Conservation (phyloP, 2,329 filamentous ascomycete genomes). For the Aspergillus quadrilineatus region DNA sequence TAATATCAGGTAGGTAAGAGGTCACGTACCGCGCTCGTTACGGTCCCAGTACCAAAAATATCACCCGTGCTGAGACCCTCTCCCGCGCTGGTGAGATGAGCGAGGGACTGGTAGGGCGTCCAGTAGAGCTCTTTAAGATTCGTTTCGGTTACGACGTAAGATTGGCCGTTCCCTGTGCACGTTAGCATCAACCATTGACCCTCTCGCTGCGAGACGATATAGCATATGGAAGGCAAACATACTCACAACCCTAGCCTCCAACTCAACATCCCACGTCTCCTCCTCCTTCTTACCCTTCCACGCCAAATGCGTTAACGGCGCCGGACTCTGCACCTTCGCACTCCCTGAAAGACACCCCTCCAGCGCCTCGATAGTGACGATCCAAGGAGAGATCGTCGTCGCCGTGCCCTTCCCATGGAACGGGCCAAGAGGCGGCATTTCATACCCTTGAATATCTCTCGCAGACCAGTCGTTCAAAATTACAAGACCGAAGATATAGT, state of each 20-base stretch:
- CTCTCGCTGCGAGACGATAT: not conserved
- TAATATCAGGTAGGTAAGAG: not conserved
- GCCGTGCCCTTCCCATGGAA: slow-evolving; percentile 61
- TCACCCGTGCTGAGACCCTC: slow-evolving; percentile 26
- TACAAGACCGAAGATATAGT: slow-evolving; percentile 63
- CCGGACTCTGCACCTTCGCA: slow-evolving; percentile 4
- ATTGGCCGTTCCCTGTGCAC: slow-evolving; percentile 24
- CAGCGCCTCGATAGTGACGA: slow-evolving; percentile 59
- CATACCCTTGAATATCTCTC: slow-evolving; percentile 59
- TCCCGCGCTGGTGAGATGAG: slow-evolving; percentile 23
- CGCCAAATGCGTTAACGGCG: slow-evolving; percentile 11
- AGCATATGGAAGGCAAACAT: not conserved
- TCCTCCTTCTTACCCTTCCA: slow-evolving; percentile 3
- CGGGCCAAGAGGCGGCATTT: slow-evolving; percentile 60
- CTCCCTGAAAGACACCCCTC: not conserved
- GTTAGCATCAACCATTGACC: not conserved
- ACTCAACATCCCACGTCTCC: slow-evolving; percentile 15
- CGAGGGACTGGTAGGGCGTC: slow-evolving; percentile 27
- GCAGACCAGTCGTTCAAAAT: slow-evolving; percentile 62
- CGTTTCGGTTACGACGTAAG: slow-evolving; percentile 18
- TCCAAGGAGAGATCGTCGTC: slow-evolving; percentile 60
- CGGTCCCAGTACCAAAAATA: slow-evolving; percentile 28
- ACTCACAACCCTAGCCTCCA: slow-evolving; percentile 12
- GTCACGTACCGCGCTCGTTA: slow-evolving; percentile 19
- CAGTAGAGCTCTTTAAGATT: slow-evolving; percentile 29